Evolutionary conservation across 768 basidiomycete species (phyloP), one percentile per base, ranked within the genome.

Genomic region (Amanita phalloides): DNA sequence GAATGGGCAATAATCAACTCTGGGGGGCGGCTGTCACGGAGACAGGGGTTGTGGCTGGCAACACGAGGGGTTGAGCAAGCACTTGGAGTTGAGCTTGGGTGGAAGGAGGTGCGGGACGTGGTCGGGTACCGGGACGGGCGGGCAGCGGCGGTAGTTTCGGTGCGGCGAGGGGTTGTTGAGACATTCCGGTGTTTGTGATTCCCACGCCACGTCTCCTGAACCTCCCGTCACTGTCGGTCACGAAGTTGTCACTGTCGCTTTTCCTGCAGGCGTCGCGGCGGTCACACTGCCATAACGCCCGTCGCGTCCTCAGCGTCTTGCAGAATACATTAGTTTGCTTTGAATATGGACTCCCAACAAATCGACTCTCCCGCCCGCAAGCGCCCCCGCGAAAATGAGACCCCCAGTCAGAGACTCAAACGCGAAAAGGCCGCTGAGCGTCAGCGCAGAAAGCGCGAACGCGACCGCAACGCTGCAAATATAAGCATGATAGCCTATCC

Each of bases 381-480:
- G 65, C 75, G 83, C 23, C 68, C 78, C 38, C 74, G 85, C 57
- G 73, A 87, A 63, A 79, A 84, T 72, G 86, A 88, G 70, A 83
- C 84, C 9, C 77, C 79, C 26, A 76, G 75, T 52, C 84, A 87
- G 67, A 73, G 79, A 57, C 72, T 78, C 59, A 90, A 90, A 64
- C 78, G 89, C 58, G 86, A 88, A 74, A 90, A 90, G 65, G 89
- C 89, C 1, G 86, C 90, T 38, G 89, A 90, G 64, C 74, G 89
- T 54, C 89, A 91, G 64, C 78, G 89, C 44, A 66, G 86, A 55
- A 91, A 91, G 64, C 81, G 89, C 46, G 89, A 89, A 68, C 77
- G 86, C 51, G 77, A 79, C 62, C 67, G 75, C 41, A 67, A 66
- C 55, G 64, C 62, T 53, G 64, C 67, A 44, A 74, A 72, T 50